Evolutionary conservation across 352 stramenopile species (phyloP).

Genomic region (Achlya hypogyna): DNA sequence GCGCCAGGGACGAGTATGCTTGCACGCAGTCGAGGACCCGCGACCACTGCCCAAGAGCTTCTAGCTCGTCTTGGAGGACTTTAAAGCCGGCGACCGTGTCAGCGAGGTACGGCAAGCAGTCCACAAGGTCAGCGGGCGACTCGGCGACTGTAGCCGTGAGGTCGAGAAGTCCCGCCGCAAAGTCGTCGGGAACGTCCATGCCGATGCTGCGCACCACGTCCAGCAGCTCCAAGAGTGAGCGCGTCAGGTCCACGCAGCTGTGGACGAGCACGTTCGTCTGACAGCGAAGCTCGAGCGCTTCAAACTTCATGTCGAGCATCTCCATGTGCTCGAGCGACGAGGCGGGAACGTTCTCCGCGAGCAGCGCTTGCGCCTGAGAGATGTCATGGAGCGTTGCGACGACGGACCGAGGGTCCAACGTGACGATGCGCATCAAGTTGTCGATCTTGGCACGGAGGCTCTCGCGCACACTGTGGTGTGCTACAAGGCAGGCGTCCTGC

Average conservation of each 20-base stretch:
- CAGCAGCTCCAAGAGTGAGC: background rate
- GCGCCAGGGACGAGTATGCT: background rate
- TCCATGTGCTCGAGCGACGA: background rate
- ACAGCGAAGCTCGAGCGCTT: background rate
- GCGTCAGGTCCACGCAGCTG: background rate
- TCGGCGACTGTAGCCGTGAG: no score
- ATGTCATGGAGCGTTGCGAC: background rate
- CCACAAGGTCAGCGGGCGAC: background rate
- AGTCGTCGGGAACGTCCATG: no score
- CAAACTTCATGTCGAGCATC: background rate
- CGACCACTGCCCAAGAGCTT: background rate
- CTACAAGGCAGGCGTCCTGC: background rate
- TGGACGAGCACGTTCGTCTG: background rate
- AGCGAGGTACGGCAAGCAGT: background rate
- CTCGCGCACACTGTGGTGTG: background rate
- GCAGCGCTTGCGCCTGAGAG: background rate
- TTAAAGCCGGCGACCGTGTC: background rate
- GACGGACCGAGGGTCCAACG: background rate
- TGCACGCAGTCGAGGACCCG: background rate
- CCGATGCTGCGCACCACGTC: background rate
- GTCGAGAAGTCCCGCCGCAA: no score
- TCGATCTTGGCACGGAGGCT: background rate
- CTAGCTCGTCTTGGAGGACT: background rate
- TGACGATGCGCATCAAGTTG: background rate
- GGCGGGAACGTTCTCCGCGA: background rate